phyloP scores from a whole-genome alignment of 2,329 filamentous ascomycete species.

The Cladosporium sp. region DNA sequence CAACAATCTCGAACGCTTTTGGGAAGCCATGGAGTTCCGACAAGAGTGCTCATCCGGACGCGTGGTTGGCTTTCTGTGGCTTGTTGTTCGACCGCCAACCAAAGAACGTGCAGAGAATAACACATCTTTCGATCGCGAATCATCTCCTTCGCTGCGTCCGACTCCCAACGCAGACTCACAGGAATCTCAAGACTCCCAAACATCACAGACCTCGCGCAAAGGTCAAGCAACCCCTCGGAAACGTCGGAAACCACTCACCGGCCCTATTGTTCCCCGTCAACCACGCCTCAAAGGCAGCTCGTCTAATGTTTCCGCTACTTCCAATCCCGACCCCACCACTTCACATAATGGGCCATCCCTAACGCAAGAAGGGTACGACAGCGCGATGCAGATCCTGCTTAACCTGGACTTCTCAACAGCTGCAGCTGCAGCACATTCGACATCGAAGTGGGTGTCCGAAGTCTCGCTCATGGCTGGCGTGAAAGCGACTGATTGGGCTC shows the following conservation, averaged over 20 bases:
- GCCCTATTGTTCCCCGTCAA: conserved; percentile 59
- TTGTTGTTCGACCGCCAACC: conserved; percentile 64
- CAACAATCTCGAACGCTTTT: conserved; percentile 82
- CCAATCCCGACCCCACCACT: conserved; percentile 15
- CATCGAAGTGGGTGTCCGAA: conserved; percentile 66
- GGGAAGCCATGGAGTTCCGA: conserved; percentile 96
- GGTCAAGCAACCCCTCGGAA: conserved; percentile 12
- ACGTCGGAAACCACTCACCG: conserved; percentile 46
- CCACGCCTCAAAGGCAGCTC: conserved; percentile 42
- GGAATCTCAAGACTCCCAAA: neutral
- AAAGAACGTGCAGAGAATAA: neutral
- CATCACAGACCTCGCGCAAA: neutral
- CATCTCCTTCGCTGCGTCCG: neutral
- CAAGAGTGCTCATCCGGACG: conserved; percentile 93
- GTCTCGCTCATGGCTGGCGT: conserved; percentile 5
- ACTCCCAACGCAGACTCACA: neutral
- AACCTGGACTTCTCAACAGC: conserved; percentile 69
- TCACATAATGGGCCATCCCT: conserved; percentile 21
- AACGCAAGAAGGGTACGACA: conserved; percentile 38
- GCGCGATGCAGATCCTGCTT: conserved; percentile 56
- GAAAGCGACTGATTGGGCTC: conserved; percentile 17
- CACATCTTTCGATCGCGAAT: neutral
- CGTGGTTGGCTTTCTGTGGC: conserved; percentile 91
- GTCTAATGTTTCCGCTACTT: conserved; percentile 22
- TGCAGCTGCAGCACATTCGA: conserved; percentile 60